phyloP scores from a whole-genome alignment of 306 rosid species.

The Aeschynomene evenia region DNA sequence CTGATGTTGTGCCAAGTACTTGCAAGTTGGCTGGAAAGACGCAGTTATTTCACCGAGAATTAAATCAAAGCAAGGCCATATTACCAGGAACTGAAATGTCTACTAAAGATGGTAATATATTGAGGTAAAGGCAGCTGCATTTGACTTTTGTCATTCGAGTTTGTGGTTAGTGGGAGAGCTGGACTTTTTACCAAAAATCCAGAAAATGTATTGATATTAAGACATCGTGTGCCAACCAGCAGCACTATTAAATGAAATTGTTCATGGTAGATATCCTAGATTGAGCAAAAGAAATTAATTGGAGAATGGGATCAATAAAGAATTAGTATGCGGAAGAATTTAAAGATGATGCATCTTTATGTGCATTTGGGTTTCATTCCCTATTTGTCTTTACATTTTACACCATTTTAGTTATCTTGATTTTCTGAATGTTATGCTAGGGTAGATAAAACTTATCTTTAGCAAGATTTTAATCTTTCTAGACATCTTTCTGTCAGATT shows the following conservation, averaged over 20 bases:
- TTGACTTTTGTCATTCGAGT: constrained; percentile 22
- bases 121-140: constrained; percentile 42
- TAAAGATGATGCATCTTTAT: constrained; percentile 9
- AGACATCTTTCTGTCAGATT: constrained; percentile 11
- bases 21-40: constrained; percentile 37
- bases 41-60: constrained; percentile 38
- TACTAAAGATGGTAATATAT: constrained; percentile 32
- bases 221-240: constrained; percentile 19
- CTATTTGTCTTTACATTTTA: too few relatives aligned
- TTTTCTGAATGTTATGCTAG: constrained; percentile 27
- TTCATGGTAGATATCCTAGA: constrained; percentile 19
- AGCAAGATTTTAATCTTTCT: constrained; percentile 10
- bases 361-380: constrained; percentile 13
- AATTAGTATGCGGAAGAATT: constrained; percentile 24
- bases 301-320: constrained; percentile 15
- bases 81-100: constrained; percentile 40
- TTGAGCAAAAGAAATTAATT: constrained; percentile 18
- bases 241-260: constrained; percentile 15
- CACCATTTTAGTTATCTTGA: neutral
- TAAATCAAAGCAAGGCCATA: constrained; percentile 39
- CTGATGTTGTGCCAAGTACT: constrained; percentile 37
- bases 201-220: constrained; percentile 15
- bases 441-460: neutral
- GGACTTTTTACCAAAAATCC: neutral
- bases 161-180: constrained; percentile 15